phyloP scores from a whole-genome alignment of 257 asterid species.

The Solanum habrochaites region DNA sequence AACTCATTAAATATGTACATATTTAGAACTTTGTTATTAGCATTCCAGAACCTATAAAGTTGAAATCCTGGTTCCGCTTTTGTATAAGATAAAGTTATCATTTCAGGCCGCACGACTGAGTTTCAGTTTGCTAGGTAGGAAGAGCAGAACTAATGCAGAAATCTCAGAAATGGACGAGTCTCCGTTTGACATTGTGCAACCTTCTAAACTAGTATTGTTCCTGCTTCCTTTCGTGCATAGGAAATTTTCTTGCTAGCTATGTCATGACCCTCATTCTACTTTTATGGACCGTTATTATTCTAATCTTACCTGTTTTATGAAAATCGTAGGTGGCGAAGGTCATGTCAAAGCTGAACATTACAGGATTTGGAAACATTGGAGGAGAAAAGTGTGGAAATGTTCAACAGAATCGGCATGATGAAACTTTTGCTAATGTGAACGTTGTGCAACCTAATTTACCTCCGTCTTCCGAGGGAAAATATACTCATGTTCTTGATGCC shows the following conservation, averaged over 20 bases:
- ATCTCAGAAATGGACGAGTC: conserved; percentile 20
- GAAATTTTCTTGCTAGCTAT: background rate
- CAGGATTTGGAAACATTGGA: conserved; percentile 18
- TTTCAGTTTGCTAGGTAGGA: conserved; percentile 12
- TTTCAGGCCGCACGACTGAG: conserved; percentile 1
- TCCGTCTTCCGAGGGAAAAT: background rate
- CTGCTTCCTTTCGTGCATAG: background rate
- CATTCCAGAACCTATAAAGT: background rate
- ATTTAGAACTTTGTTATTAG: background rate
- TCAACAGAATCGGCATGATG: conserved; percentile 12
- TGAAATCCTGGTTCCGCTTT: background rate
- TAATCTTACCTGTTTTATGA: background rate
- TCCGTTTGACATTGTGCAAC: conserved; percentile 6
- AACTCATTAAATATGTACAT: background rate
- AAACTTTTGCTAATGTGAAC: conserved; percentile 8
- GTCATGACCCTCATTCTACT: conserved; percentile 15
- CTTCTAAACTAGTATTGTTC: conserved; percentile 20
- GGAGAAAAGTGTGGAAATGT: conserved; percentile 10
- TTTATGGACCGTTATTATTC: background rate
- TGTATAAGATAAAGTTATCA: background rate
- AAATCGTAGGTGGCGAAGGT: conserved; percentile 31
- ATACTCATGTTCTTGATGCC: background rate
- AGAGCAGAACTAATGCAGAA: conserved; percentile 14
- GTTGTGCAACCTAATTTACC: conserved; percentile 1
- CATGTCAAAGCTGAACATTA: conserved; percentile 34